Conservation (phyloP, 768 basidiomycete species). For the Rhizopogon rudus region DNA sequence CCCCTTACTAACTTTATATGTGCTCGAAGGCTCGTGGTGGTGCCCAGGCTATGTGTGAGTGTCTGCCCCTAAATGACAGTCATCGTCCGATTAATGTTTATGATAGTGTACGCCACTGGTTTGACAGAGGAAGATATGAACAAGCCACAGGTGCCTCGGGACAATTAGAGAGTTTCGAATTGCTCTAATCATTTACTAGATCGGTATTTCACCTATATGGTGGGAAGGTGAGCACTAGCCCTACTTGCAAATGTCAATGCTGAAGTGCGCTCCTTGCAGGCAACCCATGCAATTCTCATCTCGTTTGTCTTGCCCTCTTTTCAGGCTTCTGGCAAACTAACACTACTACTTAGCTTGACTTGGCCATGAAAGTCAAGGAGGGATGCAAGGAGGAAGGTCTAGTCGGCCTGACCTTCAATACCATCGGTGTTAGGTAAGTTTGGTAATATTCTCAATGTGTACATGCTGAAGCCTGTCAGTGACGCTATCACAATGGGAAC, state of each 20-base stretch:
- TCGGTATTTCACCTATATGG: constrained; percentile 87
- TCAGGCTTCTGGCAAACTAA: background rate
- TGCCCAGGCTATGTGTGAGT: constrained; percentile 83
- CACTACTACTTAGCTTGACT: constrained; percentile 52
- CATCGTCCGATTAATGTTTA: background rate
- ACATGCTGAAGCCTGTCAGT: constrained; percentile 28
- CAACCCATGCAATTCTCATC: constrained; percentile 83
- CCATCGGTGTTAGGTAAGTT: constrained; percentile 73
- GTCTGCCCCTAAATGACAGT: background rate
- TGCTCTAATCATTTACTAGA: constrained; percentile 35
- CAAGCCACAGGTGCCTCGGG: constrained; percentile 63
- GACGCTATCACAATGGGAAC: constrained; percentile 91
- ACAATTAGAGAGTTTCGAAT: constrained; percentile 1
- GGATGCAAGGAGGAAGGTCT: constrained; percentile 79
- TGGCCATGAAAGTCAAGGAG: constrained; percentile 75
- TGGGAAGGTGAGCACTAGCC: constrained; percentile 65
- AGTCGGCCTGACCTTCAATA: constrained; percentile 80
- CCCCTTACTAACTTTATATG: background rate
- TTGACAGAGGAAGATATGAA: constrained; percentile 76
- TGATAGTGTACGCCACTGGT: constrained; percentile 67
- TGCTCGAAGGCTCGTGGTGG: constrained; percentile 51
- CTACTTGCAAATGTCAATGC: background rate
- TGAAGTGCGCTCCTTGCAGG: constrained; percentile 33
- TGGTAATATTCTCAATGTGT: background rate
- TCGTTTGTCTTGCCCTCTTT: constrained; percentile 40